Conservation (phyloP, 768 basidiomycete genomes). For the Leccinum obscurum region DNA sequence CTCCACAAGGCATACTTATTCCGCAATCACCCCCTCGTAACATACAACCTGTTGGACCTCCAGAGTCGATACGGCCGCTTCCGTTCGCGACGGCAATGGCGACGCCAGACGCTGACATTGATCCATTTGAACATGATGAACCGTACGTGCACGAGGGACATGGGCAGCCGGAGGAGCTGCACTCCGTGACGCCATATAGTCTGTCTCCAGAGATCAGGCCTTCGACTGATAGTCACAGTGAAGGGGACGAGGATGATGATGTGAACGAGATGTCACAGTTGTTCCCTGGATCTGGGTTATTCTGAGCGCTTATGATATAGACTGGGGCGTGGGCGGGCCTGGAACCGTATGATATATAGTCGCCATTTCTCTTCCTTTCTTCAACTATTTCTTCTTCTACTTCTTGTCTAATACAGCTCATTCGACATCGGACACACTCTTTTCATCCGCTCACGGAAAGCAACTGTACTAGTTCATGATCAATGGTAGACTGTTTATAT, state of each 20-base stretch:
- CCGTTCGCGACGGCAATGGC: conserved; percentile 10
- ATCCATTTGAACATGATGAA: conserved; percentile 34
- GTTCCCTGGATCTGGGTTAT: conserved; percentile 46
- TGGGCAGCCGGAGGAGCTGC: conserved; percentile 7
- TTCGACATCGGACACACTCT: background rate
- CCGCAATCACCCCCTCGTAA: conserved; percentile 8
- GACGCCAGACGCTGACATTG: conserved; percentile 33
- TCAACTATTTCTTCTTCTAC: background rate
- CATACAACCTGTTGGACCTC: conserved; percentile 9
- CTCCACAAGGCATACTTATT: conserved; percentile 12
- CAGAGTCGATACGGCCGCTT: conserved; percentile 17
- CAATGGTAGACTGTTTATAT: too few relatives aligned
- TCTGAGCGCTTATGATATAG: conserved; percentile 23
- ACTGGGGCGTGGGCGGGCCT: background rate
- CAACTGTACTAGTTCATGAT: too few relatives aligned
- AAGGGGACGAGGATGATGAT: conserved; percentile 25
- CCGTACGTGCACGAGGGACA: conserved; percentile 26
- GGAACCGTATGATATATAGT: background rate
- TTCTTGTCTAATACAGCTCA: background rate
- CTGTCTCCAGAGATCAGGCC: conserved; percentile 27
- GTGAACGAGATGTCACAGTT: conserved; percentile 37
- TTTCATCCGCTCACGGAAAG: background rate
- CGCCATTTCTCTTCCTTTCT: background rate
- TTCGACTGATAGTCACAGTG: conserved; percentile 10
- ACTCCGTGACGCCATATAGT: conserved; percentile 26